Evolutionary conservation across 2,329 filamentous ascomycete genomes (phyloP), one percentile per base, ranked within the genome.

Genomic region (Helotiales sp.): DNA sequence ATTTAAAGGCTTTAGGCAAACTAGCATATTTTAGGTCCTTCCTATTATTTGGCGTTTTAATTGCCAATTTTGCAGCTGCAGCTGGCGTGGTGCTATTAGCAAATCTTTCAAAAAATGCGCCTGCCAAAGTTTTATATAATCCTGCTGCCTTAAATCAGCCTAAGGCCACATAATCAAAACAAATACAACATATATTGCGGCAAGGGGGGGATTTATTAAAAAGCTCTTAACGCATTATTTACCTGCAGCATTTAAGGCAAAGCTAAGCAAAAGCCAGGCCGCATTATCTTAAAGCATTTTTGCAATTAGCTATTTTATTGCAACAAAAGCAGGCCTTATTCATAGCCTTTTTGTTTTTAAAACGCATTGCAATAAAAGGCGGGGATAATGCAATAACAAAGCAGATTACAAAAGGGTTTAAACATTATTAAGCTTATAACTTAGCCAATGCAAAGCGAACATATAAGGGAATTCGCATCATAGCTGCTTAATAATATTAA

Each of bases 401-500:
- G 65, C 59, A 70, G 68, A 70, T 68, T 64, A 43, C 43, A 58
- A 59, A 62, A 68, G 20, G n/a, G n/a, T n/a, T n/a, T n/a, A n/a
- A n/a, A n/a, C n/a, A 37, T 64, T 67, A 60, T 20, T 20, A 6
- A 70, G 63, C 68, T 70, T 64, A 60, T 70, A 72, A 69, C 59
- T 67, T 34, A 45, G 62, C 63, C 62, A 72, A 69, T 68, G 55
- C 68, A 61, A 70, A 40, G 61, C 57, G 22, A 7, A 20, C 13
- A 63, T 22, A 20, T 55, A 64, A 63, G 43, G 17, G 34, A 64
- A 67, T 40, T 5, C 54, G n/a, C 52, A 37, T 67, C 57, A 64
- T 50, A 62, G 65, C 60, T 67, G 57, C 62, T 68, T 43, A 62
- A 59, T 17, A 71, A 60, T 20, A 69, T 70, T 28, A 28, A 72